A percentile compares a stretch with the other conserved stretches of the same genome.
These are phyloP conservation scores for Yamadazyma tumulicola DNA, from an alignment of 805 yeast species.

Conservation along the genomic window DNA sequence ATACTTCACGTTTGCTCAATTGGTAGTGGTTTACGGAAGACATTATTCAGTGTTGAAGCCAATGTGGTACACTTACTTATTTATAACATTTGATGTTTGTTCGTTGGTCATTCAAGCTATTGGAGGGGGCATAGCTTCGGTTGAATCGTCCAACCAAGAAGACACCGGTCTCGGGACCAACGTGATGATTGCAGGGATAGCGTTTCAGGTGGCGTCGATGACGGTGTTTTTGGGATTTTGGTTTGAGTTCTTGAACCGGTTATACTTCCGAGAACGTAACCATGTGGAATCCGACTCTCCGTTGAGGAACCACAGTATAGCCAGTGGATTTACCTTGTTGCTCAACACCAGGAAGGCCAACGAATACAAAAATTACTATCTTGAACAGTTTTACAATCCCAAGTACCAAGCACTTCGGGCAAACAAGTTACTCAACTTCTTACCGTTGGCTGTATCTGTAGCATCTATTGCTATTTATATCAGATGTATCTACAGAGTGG, in stretches of 20 bases:
- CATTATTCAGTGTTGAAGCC: conserved; percentile 35
- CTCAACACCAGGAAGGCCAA: conserved; percentile 20
- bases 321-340: conserved; percentile 23
- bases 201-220: conserved; percentile 36
- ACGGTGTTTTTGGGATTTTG: conserved; percentile 28
- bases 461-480: conserved; percentile 30
- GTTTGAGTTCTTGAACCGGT: conserved; percentile 26
- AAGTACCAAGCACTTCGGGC: conserved; percentile 19
- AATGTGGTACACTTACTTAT: conserved; percentile 39
- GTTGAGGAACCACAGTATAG: conserved; percentile 13
- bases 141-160: conserved; percentile 16
- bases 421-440: conserved; percentile 21
- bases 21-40: conserved; percentile 32
- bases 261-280: conserved; percentile 21
- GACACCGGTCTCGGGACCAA: conserved; percentile 25
- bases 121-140: conserved; percentile 36
- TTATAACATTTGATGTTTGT: conserved; percentile 31
- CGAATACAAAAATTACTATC: conserved; percentile 15
- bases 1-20: conserved; percentile 35
- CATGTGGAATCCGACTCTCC: conserved; percentile 3
- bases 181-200: conserved; percentile 37
- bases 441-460: conserved; percentile 28
- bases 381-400: conserved; percentile 28
- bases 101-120: conserved; percentile 33
- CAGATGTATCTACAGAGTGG: conserved; percentile 34